Percentiles rank a stretch among this genome's conserved stretches.
Evolutionary conservation across 176 grass and related monocot species (phyloP).

Genomic region (Triticum urartu): DNA sequence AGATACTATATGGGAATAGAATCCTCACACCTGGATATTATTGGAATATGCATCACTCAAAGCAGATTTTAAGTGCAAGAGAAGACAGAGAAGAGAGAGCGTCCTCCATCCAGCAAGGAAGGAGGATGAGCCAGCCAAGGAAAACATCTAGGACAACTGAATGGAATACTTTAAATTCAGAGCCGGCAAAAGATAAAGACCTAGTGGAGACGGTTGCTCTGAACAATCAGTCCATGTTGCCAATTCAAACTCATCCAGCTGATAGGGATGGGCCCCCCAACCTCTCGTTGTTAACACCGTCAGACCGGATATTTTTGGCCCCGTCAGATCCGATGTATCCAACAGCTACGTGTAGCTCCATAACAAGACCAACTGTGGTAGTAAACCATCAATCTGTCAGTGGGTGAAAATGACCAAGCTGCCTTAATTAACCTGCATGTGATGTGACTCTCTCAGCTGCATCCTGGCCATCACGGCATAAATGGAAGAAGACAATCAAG

Average conservation of each 20-base stretch:
- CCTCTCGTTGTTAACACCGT: neutral
- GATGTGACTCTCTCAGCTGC: too few relatives aligned
- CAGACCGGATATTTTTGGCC: neutral
- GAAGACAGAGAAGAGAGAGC: too few relatives aligned
- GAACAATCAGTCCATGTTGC: neutral
- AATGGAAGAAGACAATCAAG: neutral
- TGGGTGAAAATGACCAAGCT: neutral
- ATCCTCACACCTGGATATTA: too few relatives aligned
- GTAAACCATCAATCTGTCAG: neutral
- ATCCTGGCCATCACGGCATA: too few relatives aligned
- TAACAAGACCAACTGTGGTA: too few relatives aligned
- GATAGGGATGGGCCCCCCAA: neutral
- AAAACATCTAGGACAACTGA: neutral
- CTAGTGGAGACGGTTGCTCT: neutral
- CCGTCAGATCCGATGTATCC: neutral
- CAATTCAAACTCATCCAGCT: neutral
- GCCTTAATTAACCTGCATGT: neutral
- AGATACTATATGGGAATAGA: neutral
- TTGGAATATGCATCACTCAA: too few relatives aligned
- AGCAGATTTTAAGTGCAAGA: too few relatives aligned
- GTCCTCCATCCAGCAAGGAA: too few relatives aligned
- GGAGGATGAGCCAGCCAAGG: neutral
- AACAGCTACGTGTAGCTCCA: too few relatives aligned
- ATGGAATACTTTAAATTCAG: too few relatives aligned
- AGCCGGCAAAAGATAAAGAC: neutral